These are phyloP conservation scores for Ustilago tritici DNA, from an alignment of 1,284 basidiomycete species.

Conservation along the genomic window DNA sequence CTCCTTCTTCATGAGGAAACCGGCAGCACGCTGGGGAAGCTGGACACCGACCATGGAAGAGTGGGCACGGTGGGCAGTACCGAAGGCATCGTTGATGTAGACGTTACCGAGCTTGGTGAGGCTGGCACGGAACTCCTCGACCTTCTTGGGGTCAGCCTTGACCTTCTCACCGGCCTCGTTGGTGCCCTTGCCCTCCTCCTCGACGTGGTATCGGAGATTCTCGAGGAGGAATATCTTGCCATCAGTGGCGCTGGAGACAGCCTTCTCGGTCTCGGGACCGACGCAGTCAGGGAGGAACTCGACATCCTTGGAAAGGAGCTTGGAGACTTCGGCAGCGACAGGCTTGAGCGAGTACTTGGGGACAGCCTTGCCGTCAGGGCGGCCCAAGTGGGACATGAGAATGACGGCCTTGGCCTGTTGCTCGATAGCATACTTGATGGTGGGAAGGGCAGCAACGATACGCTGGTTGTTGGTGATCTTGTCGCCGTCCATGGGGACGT, in stretches of 20 bases:
- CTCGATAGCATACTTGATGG: slow-evolving; percentile 92
- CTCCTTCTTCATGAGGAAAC: slow-evolving; percentile 98
- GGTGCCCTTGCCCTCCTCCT: slow-evolving; percentile 95
- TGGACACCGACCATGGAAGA: slow-evolving; percentile 98
- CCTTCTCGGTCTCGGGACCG: slow-evolving; percentile 82
- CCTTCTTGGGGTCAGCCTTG: slow-evolving; percentile 86
- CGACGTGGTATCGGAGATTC: slow-evolving; percentile 97
- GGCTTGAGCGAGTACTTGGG: slow-evolving; percentile 92
- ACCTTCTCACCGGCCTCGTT: slow-evolving; percentile 92
- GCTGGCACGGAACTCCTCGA: slow-evolving; percentile 85
- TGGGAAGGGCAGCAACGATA: slow-evolving; percentile 95
- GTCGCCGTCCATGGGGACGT: slow-evolving; percentile 86
- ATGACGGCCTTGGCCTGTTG: slow-evolving; percentile 86
- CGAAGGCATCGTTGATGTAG: slow-evolving; percentile 98
- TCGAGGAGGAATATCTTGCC: slow-evolving; percentile 93
- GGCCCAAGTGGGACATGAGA: slow-evolving; percentile 97
- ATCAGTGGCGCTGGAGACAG: slow-evolving; percentile 78
- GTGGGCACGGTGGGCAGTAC: slow-evolving; percentile 97
- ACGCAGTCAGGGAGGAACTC: slow-evolving; percentile 89
- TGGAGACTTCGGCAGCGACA: slow-evolving; percentile 74
- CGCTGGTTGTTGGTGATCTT: slow-evolving; percentile 95
- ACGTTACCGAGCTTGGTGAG: slow-evolving; percentile 94
- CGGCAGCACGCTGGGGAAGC: slow-evolving; percentile 90
- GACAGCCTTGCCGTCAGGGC: slow-evolving; percentile 91
- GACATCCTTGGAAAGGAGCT: slow-evolving; percentile 71